Evolutionary conservation across 805 yeast genomes (phyloP), one percentile per base, ranked within the genome.

Genomic region (Cyberlindnera mississippiensis): DNA sequence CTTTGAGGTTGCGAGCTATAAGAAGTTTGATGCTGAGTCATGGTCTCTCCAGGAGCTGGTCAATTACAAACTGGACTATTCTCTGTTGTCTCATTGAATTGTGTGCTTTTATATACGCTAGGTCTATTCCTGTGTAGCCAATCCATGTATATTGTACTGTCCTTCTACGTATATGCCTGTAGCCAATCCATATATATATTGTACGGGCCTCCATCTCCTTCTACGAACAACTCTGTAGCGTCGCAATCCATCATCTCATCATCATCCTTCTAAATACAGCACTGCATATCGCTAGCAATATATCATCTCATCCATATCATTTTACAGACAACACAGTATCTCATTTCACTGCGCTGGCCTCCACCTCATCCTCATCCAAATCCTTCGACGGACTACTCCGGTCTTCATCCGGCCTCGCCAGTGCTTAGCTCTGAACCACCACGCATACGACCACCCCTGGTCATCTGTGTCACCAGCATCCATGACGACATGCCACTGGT

Each of bases 391-490:
- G 2, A 82, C 85, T 57, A 77, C 73, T 44, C 80, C 73, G 2
- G 46, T 42, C 11, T 45, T 44, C 30, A 48, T 44, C n/a, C 48
- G 30, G 3, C 85, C 86, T 51, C 78, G 76, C 95, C 95, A 85
- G 35, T 60, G 56, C 19, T 50, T 52, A 16, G 74, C 63, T 9
- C 64, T 59, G 45, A 80, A 74, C 18, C 70, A 50, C 62, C 75
- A 66, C 43, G 84, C 70, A 55, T 85, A 86, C 26, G 72, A 58
- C 95, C 95, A 85, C n/a, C 95, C 95, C 54, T 82, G 85, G 52
- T 84, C 90, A 59, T 85, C 95, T 16, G 78, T 83, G 54, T 84
- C 88, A 31, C 64, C 62, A 4, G 64, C 60, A 32, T 44, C 40
- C 91, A 86, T 82, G 44, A 81, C 69, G 3, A 83, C 81, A 52